Base-by-base conservation (phyloP, 2,329 filamentous ascomycete species). In the Aspergillus chevalieri region DNA sequence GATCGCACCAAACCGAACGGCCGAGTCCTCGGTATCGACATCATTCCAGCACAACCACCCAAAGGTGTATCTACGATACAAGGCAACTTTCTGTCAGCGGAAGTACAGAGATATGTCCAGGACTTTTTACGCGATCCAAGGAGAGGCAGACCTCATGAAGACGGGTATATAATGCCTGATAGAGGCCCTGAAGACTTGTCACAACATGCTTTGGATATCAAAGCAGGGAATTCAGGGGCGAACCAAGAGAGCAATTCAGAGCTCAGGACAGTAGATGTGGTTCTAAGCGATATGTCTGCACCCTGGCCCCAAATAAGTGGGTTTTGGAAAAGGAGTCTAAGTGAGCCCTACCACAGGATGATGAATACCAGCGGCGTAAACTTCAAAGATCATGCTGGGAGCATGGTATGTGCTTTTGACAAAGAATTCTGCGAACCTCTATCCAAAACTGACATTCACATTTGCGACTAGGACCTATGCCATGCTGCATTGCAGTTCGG, bases 231-330 rank as follows among this genome's bases (percentile, higher is more conserved):
- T 34, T 10, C 6, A 15, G 34, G 14, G 14, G 24, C 8, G 47
- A 59, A 41, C 52, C 60, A 49, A 54, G 61, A 66, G 10, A 70
- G 74, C 46, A 58, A 69, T 30, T 17, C 28, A 5, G 42, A 48
- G 36, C 17, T 39, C n/a, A 78, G 79, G 63, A 81, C 81, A 64
- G 91, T 96, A 57, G 89, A 97, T 74, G 82, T 98, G 65, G 89
- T 98, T 67, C 77, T 98, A 67, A 95, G 89, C 83, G 93, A 98
- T 81, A 98, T 98, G 93, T 98, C 85, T 82, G 92, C 80, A 79
- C 91, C 93, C 86, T 96, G 90, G 90, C 78, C 83, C 63, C 87
- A 88, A 76, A 87, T 81, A 47, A 78, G 79, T 64, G 86, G 85
- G 65, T 90, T 87, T 76, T 85, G 82, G 76, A 85, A 87, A 76